Conservation (phyloP, 768 basidiomycete species). For the Pleurotus ostreatus region DNA sequence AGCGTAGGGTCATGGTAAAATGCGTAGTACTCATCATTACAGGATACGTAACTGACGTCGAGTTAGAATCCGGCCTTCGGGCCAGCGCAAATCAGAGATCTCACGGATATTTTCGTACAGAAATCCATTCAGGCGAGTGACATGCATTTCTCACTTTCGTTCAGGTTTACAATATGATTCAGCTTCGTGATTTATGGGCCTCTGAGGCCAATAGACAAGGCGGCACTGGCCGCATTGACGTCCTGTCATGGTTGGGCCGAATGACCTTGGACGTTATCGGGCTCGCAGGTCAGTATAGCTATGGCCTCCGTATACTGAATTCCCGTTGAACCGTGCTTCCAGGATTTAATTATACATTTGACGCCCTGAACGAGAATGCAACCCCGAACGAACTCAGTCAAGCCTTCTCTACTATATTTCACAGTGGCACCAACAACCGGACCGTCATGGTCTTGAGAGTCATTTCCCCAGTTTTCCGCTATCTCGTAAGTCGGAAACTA, state of each 20-base stretch:
- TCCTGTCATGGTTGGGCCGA: constrained; percentile 48
- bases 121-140: constrained; percentile 32
- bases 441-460: constrained; percentile 27
- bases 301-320: too few species aligned
- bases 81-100: background rate
- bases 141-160: constrained; percentile 12
- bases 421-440: constrained; percentile 32
- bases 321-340: background rate
- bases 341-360: constrained; percentile 30
- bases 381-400: constrained; percentile 46
- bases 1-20: constrained; percentile 4
- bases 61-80: constrained; percentile 5
- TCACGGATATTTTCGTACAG: constrained; percentile 40
- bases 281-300: constrained; percentile 33
- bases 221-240: constrained; percentile 31
- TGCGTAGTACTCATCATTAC: background rate
- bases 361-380: constrained; percentile 21
- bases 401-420: constrained; percentile 51
- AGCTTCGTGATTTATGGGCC: constrained; percentile 34
- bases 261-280: constrained; percentile 68
- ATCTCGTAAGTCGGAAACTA: constrained; percentile 27
- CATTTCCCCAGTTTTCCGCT: constrained; percentile 31
- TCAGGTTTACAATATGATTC: background rate
- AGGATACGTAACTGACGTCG: background rate
- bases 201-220: constrained; percentile 17